Conservation (phyloP, 352 stramenopile species). For the Phytopythium montanum region DNA sequence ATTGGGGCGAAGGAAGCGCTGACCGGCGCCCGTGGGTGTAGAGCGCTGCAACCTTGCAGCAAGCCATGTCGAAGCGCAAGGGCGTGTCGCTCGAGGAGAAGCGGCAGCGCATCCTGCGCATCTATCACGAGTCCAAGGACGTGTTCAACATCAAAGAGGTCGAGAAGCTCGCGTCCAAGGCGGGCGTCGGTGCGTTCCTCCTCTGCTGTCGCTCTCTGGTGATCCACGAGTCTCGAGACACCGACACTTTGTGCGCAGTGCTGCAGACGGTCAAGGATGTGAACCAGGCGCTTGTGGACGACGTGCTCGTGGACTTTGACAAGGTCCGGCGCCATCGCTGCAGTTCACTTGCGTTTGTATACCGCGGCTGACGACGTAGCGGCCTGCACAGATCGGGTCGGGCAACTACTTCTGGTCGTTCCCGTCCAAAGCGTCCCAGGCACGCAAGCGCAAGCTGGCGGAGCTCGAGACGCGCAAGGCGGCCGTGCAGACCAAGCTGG, state of each 20-base stretch:
- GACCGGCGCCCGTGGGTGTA: too few species aligned
- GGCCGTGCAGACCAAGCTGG: slow-evolving; percentile 32
- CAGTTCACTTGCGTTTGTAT: background rate
- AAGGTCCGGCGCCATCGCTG: slow-evolving; percentile 32
- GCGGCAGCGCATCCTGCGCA: slow-evolving; percentile 75
- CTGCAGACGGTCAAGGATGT: slow-evolving; percentile 89
- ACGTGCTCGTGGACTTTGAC: slow-evolving; percentile 77
- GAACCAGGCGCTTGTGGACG: slow-evolving; percentile 84
- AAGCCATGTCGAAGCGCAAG: slow-evolving; percentile 75
- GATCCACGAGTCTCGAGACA: background rate
- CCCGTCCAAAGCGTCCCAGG: slow-evolving; percentile 76
- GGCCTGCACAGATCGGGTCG: slow-evolving; percentile 56
- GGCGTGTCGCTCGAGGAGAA: slow-evolving; percentile 86
- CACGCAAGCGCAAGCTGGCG: slow-evolving; percentile 68
- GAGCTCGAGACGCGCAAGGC: slow-evolving; percentile 59
- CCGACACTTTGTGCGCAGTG: slow-evolving; percentile 26
- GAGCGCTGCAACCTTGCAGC: too few species aligned
- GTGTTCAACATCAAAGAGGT: slow-evolving; percentile 87
- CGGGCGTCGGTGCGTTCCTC: slow-evolving; percentile 54
- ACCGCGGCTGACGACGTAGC: background rate
- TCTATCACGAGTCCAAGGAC: slow-evolving; percentile 85
- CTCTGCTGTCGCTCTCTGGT: background rate
- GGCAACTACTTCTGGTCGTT: slow-evolving; percentile 90
- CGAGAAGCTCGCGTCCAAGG: slow-evolving; percentile 83
- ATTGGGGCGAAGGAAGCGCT: too few species aligned